phyloP scores from a whole-genome alignment of 176 grass and related monocot genomes.

The Ensete ventricosum region DNA sequence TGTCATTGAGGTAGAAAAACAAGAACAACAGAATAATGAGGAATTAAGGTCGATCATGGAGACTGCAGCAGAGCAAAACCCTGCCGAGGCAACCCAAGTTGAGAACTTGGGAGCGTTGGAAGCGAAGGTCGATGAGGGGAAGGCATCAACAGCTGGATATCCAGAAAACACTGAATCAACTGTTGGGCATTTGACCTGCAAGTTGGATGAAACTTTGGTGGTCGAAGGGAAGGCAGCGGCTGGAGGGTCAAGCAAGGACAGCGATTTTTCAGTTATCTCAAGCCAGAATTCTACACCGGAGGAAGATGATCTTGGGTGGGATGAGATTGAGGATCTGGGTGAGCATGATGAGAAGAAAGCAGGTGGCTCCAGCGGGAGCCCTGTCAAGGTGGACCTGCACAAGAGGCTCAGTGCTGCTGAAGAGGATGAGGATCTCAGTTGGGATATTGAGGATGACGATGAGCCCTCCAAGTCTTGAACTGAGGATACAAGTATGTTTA shows the following conservation, averaged over 20 bases:
- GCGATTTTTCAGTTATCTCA: slow-evolving; percentile 53
- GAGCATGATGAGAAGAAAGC: slow-evolving; percentile 59
- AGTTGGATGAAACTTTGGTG: slow-evolving; percentile 18
- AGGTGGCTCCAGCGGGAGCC: background rate
- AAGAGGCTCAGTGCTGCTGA: slow-evolving; percentile 1
- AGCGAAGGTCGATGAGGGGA: background rate
- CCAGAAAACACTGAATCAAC: background rate
- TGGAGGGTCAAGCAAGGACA: slow-evolving; percentile 15
- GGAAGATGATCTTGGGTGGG: slow-evolving; percentile 86
- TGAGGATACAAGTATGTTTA: background rate
- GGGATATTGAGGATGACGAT: slow-evolving; percentile 39
- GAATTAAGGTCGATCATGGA: slow-evolving; percentile 2
- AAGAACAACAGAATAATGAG: slow-evolving; percentile 3
- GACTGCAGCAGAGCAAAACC: background rate
- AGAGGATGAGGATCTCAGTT: slow-evolving; percentile 12
- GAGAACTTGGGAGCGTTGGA: background rate
- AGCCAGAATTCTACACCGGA: slow-evolving; percentile 30
- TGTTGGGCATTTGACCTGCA: slow-evolving; percentile 12
- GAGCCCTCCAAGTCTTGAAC: slow-evolving; percentile 2
- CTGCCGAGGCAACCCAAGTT: background rate
- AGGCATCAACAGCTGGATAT: background rate
- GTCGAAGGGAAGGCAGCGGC: background rate
- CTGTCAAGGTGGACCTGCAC: background rate
- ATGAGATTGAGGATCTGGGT: slow-evolving; percentile 59
- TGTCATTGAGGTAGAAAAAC: too few relatives aligned